A percentile compares a stretch with the other conserved stretches of the same genome.
phyloP scores from a whole-genome alignment of 257 asterid species.

The Osmanthus fragrans region DNA sequence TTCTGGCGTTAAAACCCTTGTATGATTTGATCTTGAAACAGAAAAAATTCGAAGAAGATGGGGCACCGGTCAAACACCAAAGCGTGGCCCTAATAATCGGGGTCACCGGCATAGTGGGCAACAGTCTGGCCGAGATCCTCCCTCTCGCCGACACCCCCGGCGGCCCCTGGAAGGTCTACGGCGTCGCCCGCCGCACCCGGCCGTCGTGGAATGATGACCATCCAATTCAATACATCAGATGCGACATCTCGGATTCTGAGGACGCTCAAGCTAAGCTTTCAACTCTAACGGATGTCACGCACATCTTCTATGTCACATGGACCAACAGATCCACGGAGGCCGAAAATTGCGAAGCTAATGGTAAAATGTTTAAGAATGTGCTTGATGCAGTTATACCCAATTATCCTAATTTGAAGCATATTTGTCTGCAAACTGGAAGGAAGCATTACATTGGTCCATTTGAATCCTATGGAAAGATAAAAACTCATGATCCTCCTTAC shows the following conservation, averaged over 20 bases:
- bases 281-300: conserved; percentile 26
- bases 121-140: conserved; percentile 35
- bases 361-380: conserved; percentile 25
- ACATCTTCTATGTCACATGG: conserved; percentile 33
- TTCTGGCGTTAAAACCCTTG: neutral
- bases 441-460: too few relatives aligned
- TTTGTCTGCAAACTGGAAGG: conserved; percentile 35
- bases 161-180: conserved; percentile 44
- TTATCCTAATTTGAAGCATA: conserved; percentile 29
- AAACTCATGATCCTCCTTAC: conserved; percentile 26
- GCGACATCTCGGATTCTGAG: conserved; percentile 20
- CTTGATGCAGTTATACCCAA: conserved; percentile 26
- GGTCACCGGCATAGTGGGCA: conserved; percentile 37
- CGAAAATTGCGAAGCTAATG: conserved; percentile 23
- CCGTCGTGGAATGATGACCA: conserved; percentile 25
- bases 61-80: neutral
- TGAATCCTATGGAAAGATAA: too few relatives aligned
- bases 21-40: neutral
- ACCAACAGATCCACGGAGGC: conserved; percentile 13
- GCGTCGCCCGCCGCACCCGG: conserved; percentile 41
- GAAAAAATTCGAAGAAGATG: conserved; percentile 18
- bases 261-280: conserved; percentile 24
- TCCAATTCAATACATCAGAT: conserved; percentile 27
- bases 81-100: conserved; percentile 31
- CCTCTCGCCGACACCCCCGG: conserved; percentile 37